These are phyloP conservation scores for Coemansia asiatica DNA, from an alignment of 192 early-diverging fungal species.

Conservation along the genomic window DNA sequence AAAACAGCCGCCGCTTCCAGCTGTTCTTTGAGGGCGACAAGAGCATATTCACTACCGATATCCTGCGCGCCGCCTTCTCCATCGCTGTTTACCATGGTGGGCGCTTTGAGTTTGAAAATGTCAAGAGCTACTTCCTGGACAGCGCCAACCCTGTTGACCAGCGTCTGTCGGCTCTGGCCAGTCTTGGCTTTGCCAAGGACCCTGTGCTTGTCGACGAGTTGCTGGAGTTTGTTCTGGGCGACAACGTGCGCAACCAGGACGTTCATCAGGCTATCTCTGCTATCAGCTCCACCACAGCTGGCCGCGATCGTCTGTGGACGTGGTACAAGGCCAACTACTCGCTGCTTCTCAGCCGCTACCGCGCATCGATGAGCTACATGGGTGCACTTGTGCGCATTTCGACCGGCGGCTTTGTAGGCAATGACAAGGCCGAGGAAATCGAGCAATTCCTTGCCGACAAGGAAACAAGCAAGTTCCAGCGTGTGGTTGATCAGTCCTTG, in stretches of 20 bases:
- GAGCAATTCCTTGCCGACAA: constrained; percentile 58
- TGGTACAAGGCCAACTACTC: constrained; percentile 66
- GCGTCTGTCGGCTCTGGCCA: constrained; percentile 63
- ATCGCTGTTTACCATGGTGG: constrained; percentile 68
- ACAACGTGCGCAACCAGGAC: constrained; percentile 74
- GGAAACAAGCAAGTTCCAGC: constrained; percentile 57
- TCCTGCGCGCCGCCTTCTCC: constrained; percentile 55
- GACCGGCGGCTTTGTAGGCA: constrained; percentile 60
- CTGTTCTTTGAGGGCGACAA: constrained; percentile 62
- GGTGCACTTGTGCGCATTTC: constrained; percentile 67
- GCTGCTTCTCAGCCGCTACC: constrained; percentile 60
- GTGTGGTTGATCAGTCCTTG: constrained; percentile 70
- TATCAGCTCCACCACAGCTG: constrained; percentile 56
- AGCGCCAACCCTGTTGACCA: constrained; percentile 65
- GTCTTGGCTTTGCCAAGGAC: constrained; percentile 60
- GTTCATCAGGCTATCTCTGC: constrained; percentile 54
- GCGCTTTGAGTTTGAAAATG: constrained; percentile 62
- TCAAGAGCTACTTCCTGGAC: constrained; percentile 65
- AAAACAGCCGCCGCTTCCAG: constrained; percentile 71
- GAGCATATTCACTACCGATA: constrained; percentile 58
- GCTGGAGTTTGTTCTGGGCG: constrained; percentile 63
- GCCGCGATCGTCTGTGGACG: constrained; percentile 65
- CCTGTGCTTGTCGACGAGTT: constrained; percentile 60
- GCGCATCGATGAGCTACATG: constrained; percentile 65
- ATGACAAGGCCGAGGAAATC: constrained; percentile 61